Conservation (phyloP, 2,329 filamentous ascomycete genomes). For the Talaromyces verruculosus region DNA sequence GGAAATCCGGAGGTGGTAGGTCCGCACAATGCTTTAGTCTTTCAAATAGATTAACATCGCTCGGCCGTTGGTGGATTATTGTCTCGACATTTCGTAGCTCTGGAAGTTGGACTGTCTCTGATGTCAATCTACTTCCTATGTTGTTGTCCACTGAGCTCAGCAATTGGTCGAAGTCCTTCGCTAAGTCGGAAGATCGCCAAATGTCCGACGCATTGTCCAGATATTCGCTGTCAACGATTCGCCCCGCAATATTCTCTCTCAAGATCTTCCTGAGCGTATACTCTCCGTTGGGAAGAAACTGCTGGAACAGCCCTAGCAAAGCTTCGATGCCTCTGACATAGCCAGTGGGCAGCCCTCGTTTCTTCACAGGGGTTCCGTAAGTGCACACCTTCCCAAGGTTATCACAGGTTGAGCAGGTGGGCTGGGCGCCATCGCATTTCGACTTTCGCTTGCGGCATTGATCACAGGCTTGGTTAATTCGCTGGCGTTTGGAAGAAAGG, state of each 20-base stretch:
- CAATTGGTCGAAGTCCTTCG: conserved; percentile 18
- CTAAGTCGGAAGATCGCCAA: conserved; percentile 20
- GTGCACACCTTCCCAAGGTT: conserved; percentile 65
- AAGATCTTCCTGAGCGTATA: conserved; percentile 42
- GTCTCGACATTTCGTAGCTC: conserved; percentile 1
- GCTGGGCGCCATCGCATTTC: conserved; percentile 70
- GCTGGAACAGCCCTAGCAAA: conserved; percentile 52
- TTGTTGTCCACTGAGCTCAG: conserved; percentile 11
- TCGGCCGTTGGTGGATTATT: neutral
- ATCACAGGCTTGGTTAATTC: conserved; percentile 69
- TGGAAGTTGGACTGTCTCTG: conserved; percentile 5
- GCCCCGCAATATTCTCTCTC: conserved; percentile 58
- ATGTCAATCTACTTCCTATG: conserved; percentile 5
- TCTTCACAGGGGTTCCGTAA: conserved; percentile 72
- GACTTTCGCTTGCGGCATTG: conserved; percentile 67
- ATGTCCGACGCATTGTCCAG: conserved; percentile 19
- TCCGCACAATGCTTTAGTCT: conserved; percentile 34
- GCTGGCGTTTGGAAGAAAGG: conserved; percentile 54
- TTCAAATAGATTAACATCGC: conserved; percentile 12
- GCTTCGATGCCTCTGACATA: conserved; percentile 74
- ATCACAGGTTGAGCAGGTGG: conserved; percentile 66
- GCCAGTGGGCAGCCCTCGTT: conserved; percentile 75
- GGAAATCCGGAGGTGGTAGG: conserved; percentile 50
- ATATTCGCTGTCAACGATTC: conserved; percentile 53
- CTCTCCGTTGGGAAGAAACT: conserved; percentile 19